phyloP scores from a whole-genome alignment of 176 grass and related monocot species.

The Carex parvula region DNA sequence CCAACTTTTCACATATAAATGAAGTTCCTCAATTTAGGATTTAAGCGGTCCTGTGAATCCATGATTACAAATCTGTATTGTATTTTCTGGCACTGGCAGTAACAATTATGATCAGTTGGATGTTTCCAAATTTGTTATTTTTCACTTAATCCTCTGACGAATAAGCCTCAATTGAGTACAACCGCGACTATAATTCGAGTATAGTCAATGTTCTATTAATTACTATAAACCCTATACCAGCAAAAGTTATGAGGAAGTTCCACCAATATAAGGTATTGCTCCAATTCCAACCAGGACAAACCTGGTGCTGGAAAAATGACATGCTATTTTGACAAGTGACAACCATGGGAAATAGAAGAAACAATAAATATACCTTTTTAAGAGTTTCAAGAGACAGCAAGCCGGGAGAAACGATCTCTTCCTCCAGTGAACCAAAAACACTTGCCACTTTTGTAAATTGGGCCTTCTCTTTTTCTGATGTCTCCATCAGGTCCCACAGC shows the following conservation, averaged over 20 bases:
- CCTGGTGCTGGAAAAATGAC: background rate
- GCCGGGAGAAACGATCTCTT: conserved; percentile 54
- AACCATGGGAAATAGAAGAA: background rate
- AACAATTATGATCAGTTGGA: background rate
- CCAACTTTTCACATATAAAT: background rate
- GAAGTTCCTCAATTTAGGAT: background rate
- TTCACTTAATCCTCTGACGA: background rate
- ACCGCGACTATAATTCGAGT: background rate
- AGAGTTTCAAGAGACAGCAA: conserved; percentile 69
- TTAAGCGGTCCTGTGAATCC: background rate
- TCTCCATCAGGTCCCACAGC: conserved; percentile 94
- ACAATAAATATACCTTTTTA: conserved; percentile 47
- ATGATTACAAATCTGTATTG: background rate
- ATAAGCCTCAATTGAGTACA: background rate
- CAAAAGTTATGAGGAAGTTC: background rate
- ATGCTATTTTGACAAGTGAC: background rate
- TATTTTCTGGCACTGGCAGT: background rate
- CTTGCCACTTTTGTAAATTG: conserved; percentile 46
- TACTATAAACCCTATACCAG: background rate
- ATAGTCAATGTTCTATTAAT: background rate
- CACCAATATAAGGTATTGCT: too few species aligned
- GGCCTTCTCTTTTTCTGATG: conserved; percentile 73
- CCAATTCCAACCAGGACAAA: background rate
- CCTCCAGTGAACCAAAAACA: conserved; percentile 54
- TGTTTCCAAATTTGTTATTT: background rate